phyloP scores from a whole-genome alignment of 345 rosid genomes.

The Arabis alpina region DNA sequence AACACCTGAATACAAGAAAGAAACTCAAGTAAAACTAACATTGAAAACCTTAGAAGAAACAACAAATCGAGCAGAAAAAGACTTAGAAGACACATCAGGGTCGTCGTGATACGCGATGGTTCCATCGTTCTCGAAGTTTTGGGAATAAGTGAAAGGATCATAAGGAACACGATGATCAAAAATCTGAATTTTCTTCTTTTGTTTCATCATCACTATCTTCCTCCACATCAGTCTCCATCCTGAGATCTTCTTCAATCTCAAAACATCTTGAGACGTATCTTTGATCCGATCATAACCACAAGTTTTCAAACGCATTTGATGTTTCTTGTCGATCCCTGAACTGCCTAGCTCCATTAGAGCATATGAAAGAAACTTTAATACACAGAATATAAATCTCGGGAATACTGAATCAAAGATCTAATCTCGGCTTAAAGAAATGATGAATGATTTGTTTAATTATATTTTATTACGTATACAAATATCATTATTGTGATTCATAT shows the following conservation, averaged over 20 bases:
- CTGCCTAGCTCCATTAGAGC: slow-evolving; percentile 24
- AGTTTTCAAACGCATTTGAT: slow-evolving; percentile 1
- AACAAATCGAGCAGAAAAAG: slow-evolving; percentile 44
- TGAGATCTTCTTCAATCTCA: slow-evolving; percentile 24
- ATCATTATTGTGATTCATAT: too few species aligned
- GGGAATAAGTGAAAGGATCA: slow-evolving; percentile 38
- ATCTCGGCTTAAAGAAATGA: slow-evolving; percentile 12
- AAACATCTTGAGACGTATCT: slow-evolving; percentile 24
- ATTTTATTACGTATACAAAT: neutral
- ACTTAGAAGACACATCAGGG: slow-evolving; percentile 38
- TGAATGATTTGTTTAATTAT: slow-evolving; percentile 21
- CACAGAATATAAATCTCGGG: neutral
- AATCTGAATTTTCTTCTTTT: slow-evolving; percentile 23
- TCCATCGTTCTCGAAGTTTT: slow-evolving; percentile 40
- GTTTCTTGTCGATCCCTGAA: slow-evolving; percentile 27
- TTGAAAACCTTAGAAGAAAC: slow-evolving; percentile 37
- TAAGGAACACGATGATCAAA: slow-evolving; percentile 27
- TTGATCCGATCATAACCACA: slow-evolving; percentile 29
- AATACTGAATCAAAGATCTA: slow-evolving; percentile 29
- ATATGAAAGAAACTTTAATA: neutral
- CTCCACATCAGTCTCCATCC: slow-evolving; percentile 41
- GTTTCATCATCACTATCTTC: slow-evolving; percentile 28
- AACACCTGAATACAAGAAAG: slow-evolving; percentile 18
- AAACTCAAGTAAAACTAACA: slow-evolving; percentile 8
- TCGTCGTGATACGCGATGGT: slow-evolving; percentile 39